Evolutionary conservation across 148 eudicot genomes (phyloP).

Genomic region (Chenopodium album): DNA sequence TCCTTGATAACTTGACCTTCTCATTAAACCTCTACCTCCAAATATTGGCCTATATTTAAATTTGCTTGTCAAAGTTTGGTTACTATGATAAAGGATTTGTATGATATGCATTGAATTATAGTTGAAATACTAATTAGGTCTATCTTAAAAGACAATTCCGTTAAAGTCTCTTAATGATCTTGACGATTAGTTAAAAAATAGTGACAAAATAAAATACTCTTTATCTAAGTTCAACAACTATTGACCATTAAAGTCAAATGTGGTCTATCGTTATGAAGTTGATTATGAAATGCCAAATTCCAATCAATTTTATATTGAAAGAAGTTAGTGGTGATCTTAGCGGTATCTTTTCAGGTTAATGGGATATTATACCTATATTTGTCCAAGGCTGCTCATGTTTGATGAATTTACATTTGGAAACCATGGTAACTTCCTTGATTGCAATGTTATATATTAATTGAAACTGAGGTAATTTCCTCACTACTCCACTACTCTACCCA

Average conservation of each 20-base stretch:
- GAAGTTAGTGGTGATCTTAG: not conserved
- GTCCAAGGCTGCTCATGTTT: not conserved
- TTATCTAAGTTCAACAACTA: not conserved
- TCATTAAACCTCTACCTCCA: too few species aligned
- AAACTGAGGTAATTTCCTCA: not conserved
- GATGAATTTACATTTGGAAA: not conserved
- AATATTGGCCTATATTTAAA: not conserved
- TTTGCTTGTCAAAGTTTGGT: not conserved
- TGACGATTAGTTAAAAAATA: not conserved
- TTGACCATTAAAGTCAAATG: not conserved
- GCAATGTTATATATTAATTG: not conserved
- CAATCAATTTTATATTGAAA: not conserved
- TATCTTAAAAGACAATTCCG: not conserved
- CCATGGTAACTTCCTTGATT: not conserved
- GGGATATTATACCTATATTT: not conserved
- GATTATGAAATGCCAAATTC: not conserved
- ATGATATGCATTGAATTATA: not conserved
- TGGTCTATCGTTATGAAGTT: not conserved
- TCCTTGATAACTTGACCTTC: too few species aligned
- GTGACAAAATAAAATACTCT: not conserved
- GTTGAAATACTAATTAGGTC: not conserved
- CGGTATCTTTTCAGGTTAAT: not conserved
- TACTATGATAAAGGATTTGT: not conserved
- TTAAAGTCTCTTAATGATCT: not conserved
- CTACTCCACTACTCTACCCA: not conserved